Percentiles rank a stretch among this genome's conserved stretches.
These are phyloP conservation scores for Xerocomus potaroensis DNA, from an alignment of 768 basidiomycete species.

Conservation along the genomic window DNA sequence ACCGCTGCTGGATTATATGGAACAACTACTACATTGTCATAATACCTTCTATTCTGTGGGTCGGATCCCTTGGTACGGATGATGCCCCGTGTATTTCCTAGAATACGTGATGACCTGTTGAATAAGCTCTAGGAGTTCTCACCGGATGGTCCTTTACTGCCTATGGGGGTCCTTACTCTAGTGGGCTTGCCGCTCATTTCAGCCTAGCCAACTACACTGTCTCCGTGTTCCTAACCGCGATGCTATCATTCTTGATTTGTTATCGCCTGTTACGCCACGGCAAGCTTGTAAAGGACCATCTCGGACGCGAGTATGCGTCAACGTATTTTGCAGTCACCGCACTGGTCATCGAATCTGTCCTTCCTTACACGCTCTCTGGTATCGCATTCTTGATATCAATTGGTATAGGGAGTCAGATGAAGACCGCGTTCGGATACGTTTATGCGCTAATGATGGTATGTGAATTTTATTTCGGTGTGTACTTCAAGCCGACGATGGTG, in stretches of 20 bases:
- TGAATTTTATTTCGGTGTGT: neutral
- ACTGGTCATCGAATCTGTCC: constrained; percentile 13
- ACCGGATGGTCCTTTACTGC: neutral
- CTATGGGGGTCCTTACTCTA: neutral
- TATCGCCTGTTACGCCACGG: constrained; percentile 5
- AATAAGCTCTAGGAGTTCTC: neutral
- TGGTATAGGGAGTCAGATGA: neutral
- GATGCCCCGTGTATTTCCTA: neutral
- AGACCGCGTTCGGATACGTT: neutral
- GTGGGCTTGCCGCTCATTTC: neutral
- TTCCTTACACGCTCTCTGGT: constrained; percentile 11
- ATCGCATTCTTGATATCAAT: constrained; percentile 5
- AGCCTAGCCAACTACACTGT: constrained; percentile 2
- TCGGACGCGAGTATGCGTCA: constrained; percentile 4
- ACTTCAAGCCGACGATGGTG: too few species aligned
- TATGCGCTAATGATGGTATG: constrained; percentile 8
- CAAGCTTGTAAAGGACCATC: neutral
- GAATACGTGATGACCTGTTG: neutral
- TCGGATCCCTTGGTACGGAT: neutral
- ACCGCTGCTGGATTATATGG: neutral
- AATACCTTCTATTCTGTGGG: neutral
- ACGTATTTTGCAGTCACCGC: constrained; percentile 4
- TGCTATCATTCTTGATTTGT: constrained; percentile 10
- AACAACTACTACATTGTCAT: neutral
- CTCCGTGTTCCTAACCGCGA: constrained; percentile 1